Evolutionary conservation across 2,329 filamentous ascomycete genomes (phyloP), one percentile per base, ranked within the genome.

Genomic region (Penicillium sp.): DNA sequence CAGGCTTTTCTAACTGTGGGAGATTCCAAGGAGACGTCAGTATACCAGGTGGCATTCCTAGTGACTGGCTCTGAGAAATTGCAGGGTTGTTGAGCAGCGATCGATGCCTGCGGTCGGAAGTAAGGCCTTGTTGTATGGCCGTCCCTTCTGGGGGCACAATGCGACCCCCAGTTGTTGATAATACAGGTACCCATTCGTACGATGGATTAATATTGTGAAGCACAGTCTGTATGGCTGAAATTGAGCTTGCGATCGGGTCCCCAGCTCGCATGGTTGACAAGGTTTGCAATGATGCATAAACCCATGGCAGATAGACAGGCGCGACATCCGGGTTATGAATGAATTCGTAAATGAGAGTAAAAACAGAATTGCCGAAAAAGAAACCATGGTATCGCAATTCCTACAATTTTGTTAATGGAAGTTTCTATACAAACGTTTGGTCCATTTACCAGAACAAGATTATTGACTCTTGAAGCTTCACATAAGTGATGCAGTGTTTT

Each of bases 361-460:
- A 72, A 10, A 63, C 64, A 12, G 70, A 69, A 28, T 70, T 72
- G 31, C 69, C 65, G 9, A 74, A 58, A 43, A 75, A 74, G 42
- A 72, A 74, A 5, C 64, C 69, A 24, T 74, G 71, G 24, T 74
- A 75, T 32, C 70, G 71, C 4, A 74, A 58, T 60, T 72, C 67
- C 72, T 75, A 21, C 6, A 8, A 21, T 2, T 17, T 6, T 10
- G n/a, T 40, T 13, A 43, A 15, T 3, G 24, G 13, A 38, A 2
- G 6, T 21, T 10, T 28, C 12, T 1, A n/a, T 21, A 21, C 9
- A 21, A 19, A 17, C 4, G 37, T 17, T 17, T 15, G 24, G 6
- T 15, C 3, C 22, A 29, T 22, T 22, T 66, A 73, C 72, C 56
- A 63, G 61, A 26, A 72, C 70, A 10, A 71, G 55, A 9, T 67